These are phyloP conservation scores for Dalechampia spathulata DNA, from an alignment of 441 rosid genomes.

Conservation along the genomic window DNA sequence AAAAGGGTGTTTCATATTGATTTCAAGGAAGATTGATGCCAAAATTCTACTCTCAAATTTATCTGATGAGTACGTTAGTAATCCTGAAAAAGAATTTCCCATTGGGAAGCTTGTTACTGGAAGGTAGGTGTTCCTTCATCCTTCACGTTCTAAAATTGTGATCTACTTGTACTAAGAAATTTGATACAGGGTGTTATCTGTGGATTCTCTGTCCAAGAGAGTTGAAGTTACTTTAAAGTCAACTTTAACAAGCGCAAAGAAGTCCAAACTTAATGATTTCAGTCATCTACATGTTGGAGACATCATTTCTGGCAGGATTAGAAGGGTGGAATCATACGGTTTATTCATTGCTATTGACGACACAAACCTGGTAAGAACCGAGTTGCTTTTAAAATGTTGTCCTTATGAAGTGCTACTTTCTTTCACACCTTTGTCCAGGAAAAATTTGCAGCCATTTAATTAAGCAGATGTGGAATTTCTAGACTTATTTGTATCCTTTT, in stretches of 20 bases:
- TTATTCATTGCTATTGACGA: constrained; percentile 58
- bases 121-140: constrained; percentile 37
- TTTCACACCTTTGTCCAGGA: too few species aligned
- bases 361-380: constrained; percentile 59
- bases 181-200: constrained; percentile 62
- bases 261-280: constrained; percentile 48
- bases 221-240: constrained; percentile 83
- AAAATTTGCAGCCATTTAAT: too few species aligned
- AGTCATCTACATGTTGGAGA: constrained; percentile 57
- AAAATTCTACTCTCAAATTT: constrained; percentile 73
- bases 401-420: background rate
- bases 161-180: constrained; percentile 20
- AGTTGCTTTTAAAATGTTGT: background rate
- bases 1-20: constrained; percentile 82
- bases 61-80: constrained; percentile 59
- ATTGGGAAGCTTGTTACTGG: constrained; percentile 83
- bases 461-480: too few species aligned
- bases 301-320: constrained; percentile 57
- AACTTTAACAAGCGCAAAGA: constrained; percentile 28
- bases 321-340: constrained; percentile 80
- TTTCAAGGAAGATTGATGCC: constrained; percentile 90
- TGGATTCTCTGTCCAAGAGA: constrained; percentile 78
- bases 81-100: constrained; percentile 78
- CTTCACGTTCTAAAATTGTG: constrained; percentile 8
- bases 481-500: too few species aligned